Evolutionary conservation across 2,329 filamentous ascomycete species (phyloP).

Genomic region (Apiospora arundinis): DNA sequence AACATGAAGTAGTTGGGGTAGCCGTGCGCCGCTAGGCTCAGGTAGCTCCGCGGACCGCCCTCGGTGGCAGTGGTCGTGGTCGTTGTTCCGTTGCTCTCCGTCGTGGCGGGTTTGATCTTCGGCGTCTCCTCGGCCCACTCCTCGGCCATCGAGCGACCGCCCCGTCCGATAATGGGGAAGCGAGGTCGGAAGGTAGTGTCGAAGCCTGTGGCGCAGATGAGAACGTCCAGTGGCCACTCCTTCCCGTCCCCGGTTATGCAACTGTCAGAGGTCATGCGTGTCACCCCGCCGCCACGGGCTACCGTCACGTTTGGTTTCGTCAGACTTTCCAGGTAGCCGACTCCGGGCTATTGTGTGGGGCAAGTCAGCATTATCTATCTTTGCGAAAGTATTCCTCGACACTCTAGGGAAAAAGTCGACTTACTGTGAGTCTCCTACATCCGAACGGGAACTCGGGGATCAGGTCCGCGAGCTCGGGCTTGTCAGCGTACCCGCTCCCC

Average conservation of each 20-base stretch:
- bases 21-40: background rate
- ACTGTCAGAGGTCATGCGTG: slow-evolving; percentile 34
- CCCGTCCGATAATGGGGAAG: slow-evolving; percentile 53
- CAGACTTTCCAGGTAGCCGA: slow-evolving; percentile 40
- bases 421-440: slow-evolving; percentile 37
- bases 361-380: background rate
- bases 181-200: slow-evolving; percentile 31
- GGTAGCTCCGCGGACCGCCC: background rate
- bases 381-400: no score
- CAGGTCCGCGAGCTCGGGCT: slow-evolving; percentile 31
- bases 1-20: slow-evolving; percentile 59
- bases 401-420: background rate
- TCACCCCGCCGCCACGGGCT: slow-evolving; percentile 29
- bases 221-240: slow-evolving; percentile 37
- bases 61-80: fast-evolving
- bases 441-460: slow-evolving; percentile 43
- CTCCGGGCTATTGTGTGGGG: slow-evolving; percentile 31
- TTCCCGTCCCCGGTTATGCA: slow-evolving; percentile 35
- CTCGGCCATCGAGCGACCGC: slow-evolving; percentile 53
- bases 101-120: slow-evolving; percentile 60
- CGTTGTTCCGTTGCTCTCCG: background rate
- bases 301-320: slow-evolving; percentile 34
- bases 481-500: slow-evolving; percentile 47
- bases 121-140: slow-evolving; percentile 55
- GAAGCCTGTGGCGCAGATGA: slow-evolving; percentile 44